Base-by-base conservation (phyloP, 2,329 filamentous ascomycete genomes). In the Claviceps arundinis region DNA sequence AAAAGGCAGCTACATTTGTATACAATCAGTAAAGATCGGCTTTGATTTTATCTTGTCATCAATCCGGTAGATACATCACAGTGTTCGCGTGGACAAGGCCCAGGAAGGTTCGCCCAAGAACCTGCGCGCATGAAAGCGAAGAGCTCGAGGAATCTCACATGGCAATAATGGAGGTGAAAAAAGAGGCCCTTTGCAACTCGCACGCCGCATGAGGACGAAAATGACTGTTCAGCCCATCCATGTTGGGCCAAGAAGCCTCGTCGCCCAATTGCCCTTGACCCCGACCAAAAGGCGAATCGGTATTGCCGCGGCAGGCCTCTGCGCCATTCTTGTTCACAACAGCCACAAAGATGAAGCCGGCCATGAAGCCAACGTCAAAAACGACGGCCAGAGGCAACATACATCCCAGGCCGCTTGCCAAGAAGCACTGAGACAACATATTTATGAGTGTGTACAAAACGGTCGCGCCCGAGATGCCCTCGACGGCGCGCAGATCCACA, bases 331-430 rank as follows among this genome's bases (percentile, higher is more conserved):
- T 78, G 54, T 87, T 90, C 56, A 87, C 75, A 48, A 84, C 73
- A 1, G 89, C 88, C 54, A 96, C 79, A 62, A 89, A 94, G 62
- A 94, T 79, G 73, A 93, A 93, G 54, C 75, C 81, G 42, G 78
- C 87, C 50, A 81, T 70, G 67, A 95, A 95, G 61, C 77, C 77
- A 50, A 93, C 60, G 62, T 96, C 88, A 47, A 96, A 73, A 24
- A 90, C 55, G 56, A 95, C 80, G 56, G 80, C 86, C 51, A 93
- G 57, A 61, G 84, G 75, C 3, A 86, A 85, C 54, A 89, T 84
- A 66, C 91, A 73, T 4, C 76, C 73, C 55, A 85, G 76, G 30
- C 89, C 89, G 38, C 30, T 11, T 4, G 86, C 88, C 5, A 95
- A 70, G 64, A 81, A 93, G 73, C 87, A 89, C 8, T 91, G 83